Conservation (phyloP, 2,329 filamentous ascomycete species). For the Akanthomyces uredinophilus region DNA sequence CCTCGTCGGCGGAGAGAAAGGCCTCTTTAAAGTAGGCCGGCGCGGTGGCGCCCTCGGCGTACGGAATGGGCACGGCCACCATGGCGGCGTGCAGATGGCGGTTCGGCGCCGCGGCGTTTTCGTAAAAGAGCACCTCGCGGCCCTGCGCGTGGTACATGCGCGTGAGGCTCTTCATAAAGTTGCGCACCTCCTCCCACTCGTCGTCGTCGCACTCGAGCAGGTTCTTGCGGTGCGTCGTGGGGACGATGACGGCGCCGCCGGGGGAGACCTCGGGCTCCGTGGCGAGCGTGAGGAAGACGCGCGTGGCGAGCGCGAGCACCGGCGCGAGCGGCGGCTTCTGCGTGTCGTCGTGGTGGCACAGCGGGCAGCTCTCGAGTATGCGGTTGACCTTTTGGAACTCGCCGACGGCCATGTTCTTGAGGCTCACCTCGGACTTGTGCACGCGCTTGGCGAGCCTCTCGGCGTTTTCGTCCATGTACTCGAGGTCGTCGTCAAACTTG, state of each 20-base stretch:
- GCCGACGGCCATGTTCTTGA: constrained; percentile 79
- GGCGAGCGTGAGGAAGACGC: constrained; percentile 81
- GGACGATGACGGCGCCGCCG: constrained; percentile 82
- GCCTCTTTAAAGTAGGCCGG: constrained; percentile 95
- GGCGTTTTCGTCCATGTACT: constrained; percentile 97
- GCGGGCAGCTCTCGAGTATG: constrained; percentile 78
- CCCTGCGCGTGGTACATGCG: constrained; percentile 93
- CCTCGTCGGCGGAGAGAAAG: constrained; percentile 79
- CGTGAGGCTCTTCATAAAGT: constrained; percentile 96
- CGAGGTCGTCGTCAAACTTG: constrained; percentile 86
- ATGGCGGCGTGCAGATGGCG: constrained; percentile 80
- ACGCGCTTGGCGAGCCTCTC: constrained; percentile 80
- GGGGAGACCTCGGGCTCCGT: constrained; percentile 83
- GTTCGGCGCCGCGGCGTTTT: constrained; percentile 81
- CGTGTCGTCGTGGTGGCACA: constrained; percentile 86
- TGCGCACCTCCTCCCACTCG: constrained; percentile 98
- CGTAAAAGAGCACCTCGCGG: constrained; percentile 92
- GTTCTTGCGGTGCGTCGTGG: constrained; percentile 80
- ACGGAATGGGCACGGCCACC: constrained; percentile 80
- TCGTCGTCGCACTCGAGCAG: constrained; percentile 98
- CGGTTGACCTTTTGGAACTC: constrained; percentile 88
- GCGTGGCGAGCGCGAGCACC: constrained; percentile 76
- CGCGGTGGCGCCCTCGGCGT: constrained; percentile 82
- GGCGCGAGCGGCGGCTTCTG: constrained; percentile 74
- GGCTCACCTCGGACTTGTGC: constrained; percentile 79